Evolutionary conservation across 139 green algal species (phyloP), one percentile per base, ranked within the genome.

Genomic region (Gonium pectorale): DNA sequence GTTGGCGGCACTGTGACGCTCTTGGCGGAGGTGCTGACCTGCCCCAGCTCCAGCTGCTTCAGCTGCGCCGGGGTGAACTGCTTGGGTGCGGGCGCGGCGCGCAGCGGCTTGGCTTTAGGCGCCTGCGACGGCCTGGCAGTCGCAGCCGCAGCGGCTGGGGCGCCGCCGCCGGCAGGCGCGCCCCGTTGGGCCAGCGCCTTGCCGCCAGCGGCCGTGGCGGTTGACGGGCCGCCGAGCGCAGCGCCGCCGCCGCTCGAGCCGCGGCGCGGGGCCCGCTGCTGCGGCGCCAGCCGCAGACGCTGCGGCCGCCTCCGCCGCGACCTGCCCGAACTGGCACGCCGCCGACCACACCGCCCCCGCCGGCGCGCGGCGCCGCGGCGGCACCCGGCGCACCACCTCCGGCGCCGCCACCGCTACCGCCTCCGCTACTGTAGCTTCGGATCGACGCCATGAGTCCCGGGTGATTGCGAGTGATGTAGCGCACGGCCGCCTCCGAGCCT

Each of bases 21-120:
- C n/a, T n/a, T n/a, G n/a, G n/a, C n/a, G n/a, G n/a, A n/a, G n/a
- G n/a, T n/a, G n/a, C n/a, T 37, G 0, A 71, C 21, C 29, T 41
- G 33, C 6, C 77, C 77, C 31, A 83, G 62, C 63, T 83, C 77
- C 62, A 83, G 63, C 43, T 64, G 44, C 9, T 62, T 60, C 43
- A 83, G 43, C 59, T 83, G 77, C 31, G 31, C 62, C 19, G 60
- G 5, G 2, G 60, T 83, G 60, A 83, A 83, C 77, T 83, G 77
- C 41, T 73, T 73, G 22, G 77, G 60, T 26, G 77, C 60, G 7
- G 77, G 77, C 24, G 77, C 77, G 7, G 62, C 62, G 19, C 77
- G 77, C 41, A 59, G 29, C 19, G 77, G 77, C 62, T 74, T 83
- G 43, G 60, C 21, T 31, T 63, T 49, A 19, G 31, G 5, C 19